Evolutionary conservation across 306 rosid species (phyloP).

Genomic region (Urtica urens): DNA sequence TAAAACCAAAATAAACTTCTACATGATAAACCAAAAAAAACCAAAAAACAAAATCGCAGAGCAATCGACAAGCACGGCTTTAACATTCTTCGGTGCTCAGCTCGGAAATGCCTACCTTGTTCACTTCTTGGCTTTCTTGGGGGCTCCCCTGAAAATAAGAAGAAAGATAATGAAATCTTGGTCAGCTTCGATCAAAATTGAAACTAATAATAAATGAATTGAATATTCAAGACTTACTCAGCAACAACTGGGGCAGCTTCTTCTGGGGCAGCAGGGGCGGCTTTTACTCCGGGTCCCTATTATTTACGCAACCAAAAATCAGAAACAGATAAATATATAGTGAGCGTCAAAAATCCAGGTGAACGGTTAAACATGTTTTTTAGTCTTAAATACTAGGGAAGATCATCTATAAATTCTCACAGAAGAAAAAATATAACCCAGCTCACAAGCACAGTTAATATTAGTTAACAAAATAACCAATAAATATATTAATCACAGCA

Average conservation of each 20-base stretch:
- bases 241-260: conserved; percentile 25
- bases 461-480: no score
- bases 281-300: conserved; percentile 42
- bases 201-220: neutral
- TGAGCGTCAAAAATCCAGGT: no score
- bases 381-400: no score
- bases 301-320: neutral
- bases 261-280: conserved; percentile 21
- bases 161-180: neutral
- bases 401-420: no score
- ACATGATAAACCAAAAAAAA: conserved; percentile 4
- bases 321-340: neutral
- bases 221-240: conserved; percentile 10
- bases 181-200: neutral
- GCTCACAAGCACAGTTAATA: no score
- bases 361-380: no score
- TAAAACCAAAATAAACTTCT: conserved; percentile 6
- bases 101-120: neutral
- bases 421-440: no score
- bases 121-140: conserved; percentile 39
- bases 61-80: neutral
- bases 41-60: no score
- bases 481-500: no score
- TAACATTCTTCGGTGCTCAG: conserved; percentile 5
- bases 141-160: conserved; percentile 19